Evolutionary conservation across 495 filamentous ascomycete genomes (phyloP).

Genomic region (Penicillium desertorum): DNA sequence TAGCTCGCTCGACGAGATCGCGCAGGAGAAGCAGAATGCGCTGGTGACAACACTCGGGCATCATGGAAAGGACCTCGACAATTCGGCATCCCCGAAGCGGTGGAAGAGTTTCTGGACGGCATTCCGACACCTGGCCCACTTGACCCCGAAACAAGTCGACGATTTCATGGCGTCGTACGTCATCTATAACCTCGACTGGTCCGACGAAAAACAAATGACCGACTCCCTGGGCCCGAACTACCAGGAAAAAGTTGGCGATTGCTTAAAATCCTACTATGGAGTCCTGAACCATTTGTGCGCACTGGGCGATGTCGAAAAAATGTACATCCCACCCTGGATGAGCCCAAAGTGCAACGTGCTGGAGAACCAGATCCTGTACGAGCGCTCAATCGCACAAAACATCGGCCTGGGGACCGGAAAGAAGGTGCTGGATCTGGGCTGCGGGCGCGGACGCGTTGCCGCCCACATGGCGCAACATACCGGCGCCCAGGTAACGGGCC

Average conservation of each 20-base stretch:
- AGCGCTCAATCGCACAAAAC: conserved; percentile 55
- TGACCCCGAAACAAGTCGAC: conserved; percentile 59
- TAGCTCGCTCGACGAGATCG: conserved; percentile 43
- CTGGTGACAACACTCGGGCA: conserved; percentile 22
- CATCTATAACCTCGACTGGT: conserved; percentile 67
- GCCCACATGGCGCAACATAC: conserved; percentile 59
- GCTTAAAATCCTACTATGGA: conserved; percentile 60
- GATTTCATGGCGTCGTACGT: conserved; percentile 67
- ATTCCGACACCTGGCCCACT: conserved; percentile 56
- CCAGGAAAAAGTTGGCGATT: conserved; percentile 58
- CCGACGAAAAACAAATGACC: conserved; percentile 57
- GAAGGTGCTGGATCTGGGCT: conserved; percentile 59
- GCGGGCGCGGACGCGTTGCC: conserved; percentile 60
- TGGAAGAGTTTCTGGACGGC: conserved; percentile 55
- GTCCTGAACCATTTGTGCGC: conserved; percentile 65
- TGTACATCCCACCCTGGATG: conserved; percentile 67
- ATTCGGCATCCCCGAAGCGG: conserved; percentile 53
- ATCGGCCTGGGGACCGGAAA: conserved; percentile 52
- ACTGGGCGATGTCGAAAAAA: conserved; percentile 66
- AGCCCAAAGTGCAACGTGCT: conserved; percentile 53
- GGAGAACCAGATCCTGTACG: conserved; percentile 58
- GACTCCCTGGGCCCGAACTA: conserved; percentile 58
- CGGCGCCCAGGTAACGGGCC: conserved; percentile 56
- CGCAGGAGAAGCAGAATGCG: conserved; percentile 39
- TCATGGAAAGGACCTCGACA: conserved; percentile 38